Base-by-base conservation (phyloP, 2,329 filamentous ascomycete species). In the Elsinoe australis region DNA sequence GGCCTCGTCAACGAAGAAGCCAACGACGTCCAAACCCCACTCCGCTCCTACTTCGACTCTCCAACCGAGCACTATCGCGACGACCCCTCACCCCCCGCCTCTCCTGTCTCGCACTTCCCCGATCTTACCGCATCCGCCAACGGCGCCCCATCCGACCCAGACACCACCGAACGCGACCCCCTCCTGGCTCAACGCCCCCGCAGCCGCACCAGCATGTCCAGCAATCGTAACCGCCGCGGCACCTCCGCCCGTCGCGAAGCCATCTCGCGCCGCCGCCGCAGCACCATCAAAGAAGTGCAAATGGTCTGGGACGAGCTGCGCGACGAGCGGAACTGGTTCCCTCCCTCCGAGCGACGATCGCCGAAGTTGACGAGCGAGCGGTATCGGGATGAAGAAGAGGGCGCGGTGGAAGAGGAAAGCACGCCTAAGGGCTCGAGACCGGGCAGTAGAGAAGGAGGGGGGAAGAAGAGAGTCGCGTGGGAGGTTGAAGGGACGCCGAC, bases 241-340 rank as follows among this genome's bases (percentile, higher is more conserved):
- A 12, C 32, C 19, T 18, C 17, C 19, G 21, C 12, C n/a, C 45
- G 21, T 19, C 19, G 34, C 19, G 15, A 48, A 55, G 57, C 49
- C 54, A 58, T 51, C 54, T 7, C 53, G 58, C 52, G 52, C 9
- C 47, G 49, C 59, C 61, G 65, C 15, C 58, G 64, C 15, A 64
- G 65, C 58, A 74, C 72, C 14, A 72, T 69, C 31, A 61, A 63
- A 61, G 85, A 92, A 61, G 78, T 79, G 1, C 80, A 80, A 28
- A 85, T 92, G 57, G 92, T 94, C 24, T 94, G 87, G 88, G 85
- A 81, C 49, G 87, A 94, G 62, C 73, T 95, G 10, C 83, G 92
- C 59, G 88, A 94, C 57, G 42, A 54, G 32, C 33, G 51, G 17
- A 42, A 36, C 12, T 54, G 51, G 22, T 52, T 52, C 34, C 79